Evolutionary conservation across 805 yeast genomes (phyloP), one percentile per base, ranked within the genome.

Genomic region (Komagataella phaffii): DNA sequence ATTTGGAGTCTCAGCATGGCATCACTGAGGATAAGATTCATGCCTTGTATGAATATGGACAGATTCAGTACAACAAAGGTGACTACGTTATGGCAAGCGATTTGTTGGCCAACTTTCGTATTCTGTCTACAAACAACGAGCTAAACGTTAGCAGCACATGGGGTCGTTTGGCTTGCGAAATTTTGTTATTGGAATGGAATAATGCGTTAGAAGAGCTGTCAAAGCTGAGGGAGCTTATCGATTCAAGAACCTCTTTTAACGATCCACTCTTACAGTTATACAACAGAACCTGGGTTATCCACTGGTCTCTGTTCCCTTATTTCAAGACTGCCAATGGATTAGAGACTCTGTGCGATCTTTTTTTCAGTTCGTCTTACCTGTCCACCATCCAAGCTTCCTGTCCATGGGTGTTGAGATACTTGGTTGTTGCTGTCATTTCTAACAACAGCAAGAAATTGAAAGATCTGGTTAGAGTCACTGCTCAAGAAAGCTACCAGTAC

Each of bases 331-430:
- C 71, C 51, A 69, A 71, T 52, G 83, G 83, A 7, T 60, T 73
- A 30, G 83, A 78, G 51, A 70, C 71, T 47, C 65, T 83, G 53
- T 69, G 76, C 53, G 87, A 83, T 55, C 61, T 79, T 50, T 79
- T 79, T 63, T 74, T 80, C 61, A 69, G 79, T 17, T 74, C 83
- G 3, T 76, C 83, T 6, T 80, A 80, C 63, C 64, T 82, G 54
- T 76, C 81, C 53, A 76, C 86, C 2, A 81, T 82, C 61, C 87
- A 83, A 66, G 84, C 85, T 36, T 72, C 84, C 7, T 75, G 82
- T 60, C 88, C 88, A 18, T 83, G 88, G 88, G 68, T 83, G 49
- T 63, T 81, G 56, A 74, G 88, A 59, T 83, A 83, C 61, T 63
- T 83, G 52, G 75, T 79, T 23, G 83, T 77, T 24, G 83, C 84